A percentile compares a stretch with the other conserved stretches of the same genome.
Conservation (phyloP, 2,329 filamentous ascomycete species). For the Paecilomyces dactylethromorphus region DNA sequence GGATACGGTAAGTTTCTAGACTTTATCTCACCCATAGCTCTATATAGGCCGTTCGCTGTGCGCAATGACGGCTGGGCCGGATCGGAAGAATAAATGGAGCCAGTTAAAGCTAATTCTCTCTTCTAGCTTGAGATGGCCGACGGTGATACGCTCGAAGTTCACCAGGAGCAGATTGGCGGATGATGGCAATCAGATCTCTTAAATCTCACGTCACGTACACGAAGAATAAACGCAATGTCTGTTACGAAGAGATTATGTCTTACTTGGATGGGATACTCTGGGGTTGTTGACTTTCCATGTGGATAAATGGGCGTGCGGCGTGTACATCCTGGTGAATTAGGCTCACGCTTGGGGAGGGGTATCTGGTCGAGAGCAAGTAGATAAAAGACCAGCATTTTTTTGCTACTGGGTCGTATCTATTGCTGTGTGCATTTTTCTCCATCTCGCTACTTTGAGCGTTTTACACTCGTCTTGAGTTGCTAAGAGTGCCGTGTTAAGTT, state of each 20-base stretch:
- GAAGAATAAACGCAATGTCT: not conserved
- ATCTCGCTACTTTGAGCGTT: not conserved
- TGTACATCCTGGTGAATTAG: not conserved
- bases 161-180: slow-evolving; percentile 96
- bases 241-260: not conserved
- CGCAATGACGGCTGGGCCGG: not conserved
- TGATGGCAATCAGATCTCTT: slow-evolving; percentile 7
- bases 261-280: slow-evolving; percentile 8
- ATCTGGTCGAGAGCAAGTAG: not conserved
- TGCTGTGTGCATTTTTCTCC: not conserved
- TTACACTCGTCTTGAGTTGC: not conserved
- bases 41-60: not conserved
- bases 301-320: not conserved
- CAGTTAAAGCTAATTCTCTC: not conserved
- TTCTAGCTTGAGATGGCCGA: slow-evolving; percentile 89
- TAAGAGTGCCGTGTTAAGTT: not conserved
- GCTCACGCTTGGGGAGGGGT: not conserved
- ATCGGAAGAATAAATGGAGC: not conserved
- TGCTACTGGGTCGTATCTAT: not conserved
- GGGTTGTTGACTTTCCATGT: not conserved
- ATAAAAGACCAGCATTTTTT: not conserved
- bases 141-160: slow-evolving; percentile 91
- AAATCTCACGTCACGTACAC: not conserved
- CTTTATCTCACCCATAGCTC: slow-evolving; percentile 3
- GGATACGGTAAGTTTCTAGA: slow-evolving; percentile 66